Conservation (phyloP, 306 rosid genomes). For the Castanopsis chinensis region DNA sequence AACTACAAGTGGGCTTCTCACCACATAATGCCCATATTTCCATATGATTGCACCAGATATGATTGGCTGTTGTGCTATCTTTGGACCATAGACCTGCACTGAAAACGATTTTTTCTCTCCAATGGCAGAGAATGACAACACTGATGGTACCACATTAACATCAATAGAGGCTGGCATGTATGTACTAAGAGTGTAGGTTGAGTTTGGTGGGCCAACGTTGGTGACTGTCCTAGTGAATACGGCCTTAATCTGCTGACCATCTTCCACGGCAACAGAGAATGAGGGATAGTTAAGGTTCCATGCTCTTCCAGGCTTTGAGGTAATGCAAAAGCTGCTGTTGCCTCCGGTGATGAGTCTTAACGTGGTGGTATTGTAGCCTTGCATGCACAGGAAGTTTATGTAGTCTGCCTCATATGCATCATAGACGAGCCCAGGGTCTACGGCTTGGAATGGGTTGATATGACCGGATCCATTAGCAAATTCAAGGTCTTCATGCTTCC, state of each 20-base stretch:
- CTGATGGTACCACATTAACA: background rate
- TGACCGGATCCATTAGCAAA: conserved; percentile 38
- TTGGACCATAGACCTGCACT: conserved; percentile 11
- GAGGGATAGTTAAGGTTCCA: conserved; percentile 40
- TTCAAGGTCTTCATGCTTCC: conserved; percentile 25
- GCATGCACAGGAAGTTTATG: conserved; percentile 25
- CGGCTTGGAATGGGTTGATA: conserved; percentile 21
- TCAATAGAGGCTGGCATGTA: background rate
- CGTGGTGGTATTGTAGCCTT: conserved; percentile 30
- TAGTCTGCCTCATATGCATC: conserved; percentile 14
- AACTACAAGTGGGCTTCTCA: conserved; percentile 30
- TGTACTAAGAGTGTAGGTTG: conserved; percentile 5
- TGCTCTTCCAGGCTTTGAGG: conserved; percentile 19
- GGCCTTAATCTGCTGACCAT: conserved; percentile 11
- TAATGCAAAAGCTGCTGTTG: conserved; percentile 11
- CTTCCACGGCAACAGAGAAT: conserved; percentile 24
- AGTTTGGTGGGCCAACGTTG: conserved; percentile 30
- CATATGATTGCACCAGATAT: conserved; percentile 15
- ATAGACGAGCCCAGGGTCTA: conserved; percentile 21
- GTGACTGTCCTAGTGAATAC: conserved; percentile 24
- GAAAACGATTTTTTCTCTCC: conserved; percentile 17
- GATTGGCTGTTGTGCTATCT: conserved; percentile 11
- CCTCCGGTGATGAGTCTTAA: conserved; percentile 29
- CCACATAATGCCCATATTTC: conserved; percentile 15
- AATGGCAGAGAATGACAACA: conserved; percentile 14